Base-by-base conservation (phyloP, 2,329 filamentous ascomycete genomes). In the Fusarium palustre region DNA sequence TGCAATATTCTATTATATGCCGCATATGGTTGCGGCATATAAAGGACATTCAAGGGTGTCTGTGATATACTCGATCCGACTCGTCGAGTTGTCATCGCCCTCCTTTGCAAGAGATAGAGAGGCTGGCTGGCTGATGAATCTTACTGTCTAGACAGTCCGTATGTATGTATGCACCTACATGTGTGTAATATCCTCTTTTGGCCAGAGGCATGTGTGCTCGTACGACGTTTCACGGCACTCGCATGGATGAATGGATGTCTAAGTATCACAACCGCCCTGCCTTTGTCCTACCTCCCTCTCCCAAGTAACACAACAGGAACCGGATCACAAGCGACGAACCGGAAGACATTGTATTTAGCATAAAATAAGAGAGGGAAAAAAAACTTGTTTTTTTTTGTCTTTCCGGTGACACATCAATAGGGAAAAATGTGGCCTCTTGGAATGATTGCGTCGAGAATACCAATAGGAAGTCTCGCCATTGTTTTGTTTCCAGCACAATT, bases 301-400 rank as follows among this genome's bases (percentile, higher is more conserved):
- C 13, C 18, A 11, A 39, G 46, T 58, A 49, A 66, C 62, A 66
- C 59, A 54, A 46, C 54, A 59, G 66, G 65, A 52, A 56, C 60
- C 70, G 55, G 49, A 49, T 41, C 59, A 71, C 54, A 55, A 66
- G 64, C 49, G 42, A 52, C 50, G 57, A 69, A 66, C 57, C 56
- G 60, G 56, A 52, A 57, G 46, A 33, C 36, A 47, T 58, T 54
- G 16, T 11, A 28, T 18, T 28, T 25, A 39, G 15, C 33, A 34
- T 48, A 38, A 50, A 22, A 34, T 48, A 50, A 50, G 18, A 36
- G 39, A 38, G 39, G 55, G 49, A 56, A n/a, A 39, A 39, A 39
- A 39, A 56, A 42, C 5, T 20, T 11, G 55, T 59, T 39, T 34
- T 20, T 11, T 57, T 59, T 39, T 34, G 43, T 39, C 43, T 22